Base-by-base conservation (phyloP, 306 rosid species). In the Castanospermum australe region DNA sequence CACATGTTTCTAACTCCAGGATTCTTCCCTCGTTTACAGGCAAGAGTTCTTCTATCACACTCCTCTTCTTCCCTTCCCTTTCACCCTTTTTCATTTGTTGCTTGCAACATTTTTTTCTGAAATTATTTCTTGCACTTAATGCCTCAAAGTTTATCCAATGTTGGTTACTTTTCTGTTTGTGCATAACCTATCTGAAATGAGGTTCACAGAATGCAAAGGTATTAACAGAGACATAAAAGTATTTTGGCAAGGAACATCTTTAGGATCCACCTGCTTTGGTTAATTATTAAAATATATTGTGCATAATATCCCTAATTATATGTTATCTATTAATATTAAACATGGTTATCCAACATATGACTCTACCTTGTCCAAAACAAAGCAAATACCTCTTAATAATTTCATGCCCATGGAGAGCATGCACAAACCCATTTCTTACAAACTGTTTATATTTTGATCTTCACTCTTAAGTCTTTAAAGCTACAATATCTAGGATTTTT, bases 21-120 rank as follows among this genome's bases (percentile, higher is more conserved):
- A 75, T 91, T 93, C 92, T 95, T 93, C 85, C 99, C 98, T 59
- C 88, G 97, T 45, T 84, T 95, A 79, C 98, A 95, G 97, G 97
- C 74, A 86, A 77, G 89, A 44, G 35, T 80, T 79, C 36, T 59
- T 71, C 5, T 18, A 8, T 7, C 47, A n/a, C 3, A 69, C 5
- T 55, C n/a, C 24, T 47, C 15, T 20, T 60, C 51, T n/a, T 11
- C 64, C 74, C 67, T 55, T 50, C 68, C 71, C 18, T 79, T 75
- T 42, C 55, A 73, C 41, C 33, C 12, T 47, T 7, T 7, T 22
- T 18, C 48, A 64, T 60, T 32, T 54, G 41, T 13, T 50, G 78
- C 60, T 22, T 28, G 13, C 63, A 55, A 28, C 56, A 50, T 20
- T 21, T 3, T 70, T 32, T 4, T n/a, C n/a, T 75, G 32, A 79